A percentile compares a stretch with the other conserved stretches of the same genome.
phyloP scores from a whole-genome alignment of 352 stramenopile species.

The Globisporangium spinosum region DNA sequence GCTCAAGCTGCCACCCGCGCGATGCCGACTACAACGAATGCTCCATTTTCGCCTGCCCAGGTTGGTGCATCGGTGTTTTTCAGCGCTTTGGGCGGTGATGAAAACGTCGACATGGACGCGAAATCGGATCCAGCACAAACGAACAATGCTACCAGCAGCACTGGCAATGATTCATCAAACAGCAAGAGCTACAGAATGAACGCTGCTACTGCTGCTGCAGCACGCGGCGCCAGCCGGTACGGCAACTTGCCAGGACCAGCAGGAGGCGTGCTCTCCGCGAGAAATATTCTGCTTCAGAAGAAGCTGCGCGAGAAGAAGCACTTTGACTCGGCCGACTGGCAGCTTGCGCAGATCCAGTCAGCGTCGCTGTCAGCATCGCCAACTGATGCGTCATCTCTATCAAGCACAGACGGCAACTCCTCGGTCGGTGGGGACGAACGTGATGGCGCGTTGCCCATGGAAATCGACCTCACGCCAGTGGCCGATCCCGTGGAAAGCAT shows the following conservation, averaged over 20 bases:
- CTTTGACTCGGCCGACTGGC: conserved; percentile 80
- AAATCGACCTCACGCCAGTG: conserved; percentile 27
- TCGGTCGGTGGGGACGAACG: conserved; percentile 6
- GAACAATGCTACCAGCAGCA: neutral
- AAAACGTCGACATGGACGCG: conserved; percentile 23
- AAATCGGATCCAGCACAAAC: neutral
- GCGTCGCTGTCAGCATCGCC: conserved; percentile 6
- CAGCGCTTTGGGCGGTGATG: conserved; percentile 34
- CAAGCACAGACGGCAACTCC: conserved; percentile 18
- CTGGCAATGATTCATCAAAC: no score
- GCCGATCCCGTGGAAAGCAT: conserved; percentile 18
- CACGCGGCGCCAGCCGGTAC: conserved; percentile 19
- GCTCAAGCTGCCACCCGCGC: neutral
- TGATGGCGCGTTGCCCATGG: conserved; percentile 21
- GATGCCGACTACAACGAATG: neutral
- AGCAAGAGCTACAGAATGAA: neutral
- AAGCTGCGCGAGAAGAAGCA: conserved; percentile 67
- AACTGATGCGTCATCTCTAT: neutral
- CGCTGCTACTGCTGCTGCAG: neutral
- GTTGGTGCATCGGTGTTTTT: conserved; percentile 42
- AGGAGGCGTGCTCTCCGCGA: conserved; percentile 38
- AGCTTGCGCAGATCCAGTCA: conserved; percentile 36
- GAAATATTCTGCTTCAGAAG: conserved; percentile 68
- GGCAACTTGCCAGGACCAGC: conserved; percentile 18
- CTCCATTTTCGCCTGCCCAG: conserved; percentile 31